Evolutionary conservation across 106 monocot genomes (phyloP).

Genomic region (Amphibolis antarctica): DNA sequence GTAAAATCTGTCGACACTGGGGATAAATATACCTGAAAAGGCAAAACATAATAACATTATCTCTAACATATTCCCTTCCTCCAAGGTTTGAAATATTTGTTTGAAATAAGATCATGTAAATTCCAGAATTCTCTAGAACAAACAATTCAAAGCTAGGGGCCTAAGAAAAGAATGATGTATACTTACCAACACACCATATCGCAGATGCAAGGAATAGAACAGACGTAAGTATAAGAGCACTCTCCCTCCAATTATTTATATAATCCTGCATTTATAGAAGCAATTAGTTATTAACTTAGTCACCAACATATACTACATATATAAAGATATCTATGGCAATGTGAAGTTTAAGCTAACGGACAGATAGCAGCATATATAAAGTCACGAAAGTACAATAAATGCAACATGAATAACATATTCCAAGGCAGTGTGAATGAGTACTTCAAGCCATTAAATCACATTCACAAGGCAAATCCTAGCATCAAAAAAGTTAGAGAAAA

Average conservation of each 20-base stretch:
- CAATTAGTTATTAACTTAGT: neutral
- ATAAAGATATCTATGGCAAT: no score
- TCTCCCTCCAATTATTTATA: slow-evolving; percentile 67
- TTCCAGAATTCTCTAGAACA: neutral
- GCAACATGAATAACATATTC: no score
- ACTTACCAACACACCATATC: slow-evolving; percentile 75
- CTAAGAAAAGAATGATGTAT: neutral
- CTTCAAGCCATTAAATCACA: no score
- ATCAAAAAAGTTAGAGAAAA: no score
- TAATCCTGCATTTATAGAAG: slow-evolving; percentile 48
- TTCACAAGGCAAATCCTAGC: no score
- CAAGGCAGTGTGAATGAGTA: no score
- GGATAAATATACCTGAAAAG: slow-evolving; percentile 61
- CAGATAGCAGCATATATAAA: no score
- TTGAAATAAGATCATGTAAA: neutral
- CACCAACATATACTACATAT: no score
- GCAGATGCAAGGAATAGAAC: slow-evolving; percentile 72
- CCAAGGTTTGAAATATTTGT: neutral
- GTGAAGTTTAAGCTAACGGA: no score
- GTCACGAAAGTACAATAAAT: no score
- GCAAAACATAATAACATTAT: neutral
- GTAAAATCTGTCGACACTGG: slow-evolving; percentile 62
- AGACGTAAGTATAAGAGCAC: slow-evolving; percentile 71
- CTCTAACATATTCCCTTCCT: neutral
- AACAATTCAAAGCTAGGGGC: neutral